Conservation (phyloP, 306 rosid genomes). For the Crataegus laevigata region DNA sequence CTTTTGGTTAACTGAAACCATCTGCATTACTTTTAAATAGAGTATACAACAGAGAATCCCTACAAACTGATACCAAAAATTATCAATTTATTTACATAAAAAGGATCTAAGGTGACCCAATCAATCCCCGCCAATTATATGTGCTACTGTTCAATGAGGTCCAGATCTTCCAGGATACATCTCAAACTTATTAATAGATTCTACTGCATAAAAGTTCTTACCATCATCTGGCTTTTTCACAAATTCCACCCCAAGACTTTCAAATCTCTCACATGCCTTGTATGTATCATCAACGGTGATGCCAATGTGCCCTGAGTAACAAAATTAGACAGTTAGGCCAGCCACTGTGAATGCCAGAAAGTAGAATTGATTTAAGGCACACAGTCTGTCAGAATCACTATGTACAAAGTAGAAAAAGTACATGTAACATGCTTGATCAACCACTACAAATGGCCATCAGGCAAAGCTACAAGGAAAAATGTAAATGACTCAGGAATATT, state of each 20-base stretch:
- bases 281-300: constrained; percentile 85
- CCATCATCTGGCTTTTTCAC: constrained; percentile 82
- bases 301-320: constrained; percentile 75
- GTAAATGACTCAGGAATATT: neutral
- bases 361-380: neutral
- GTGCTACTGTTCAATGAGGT: neutral
- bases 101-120: neutral
- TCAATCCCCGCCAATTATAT: neutral
- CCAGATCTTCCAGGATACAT: neutral
- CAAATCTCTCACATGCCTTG: constrained; percentile 93
- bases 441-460: neutral
- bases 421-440: neutral
- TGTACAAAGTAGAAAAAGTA: neutral
- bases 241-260: constrained; percentile 78
- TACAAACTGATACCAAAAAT: neutral
- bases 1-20: neutral
- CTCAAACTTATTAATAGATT: neutral
- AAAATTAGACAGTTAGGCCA: neutral
- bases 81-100: neutral
- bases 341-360: neutral
- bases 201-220: constrained; percentile 22
- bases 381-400: neutral
- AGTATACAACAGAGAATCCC: neutral
- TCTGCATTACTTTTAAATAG: neutral
- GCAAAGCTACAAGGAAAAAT: neutral